phyloP scores from a whole-genome alignment of 2,329 filamentous ascomycete species.

The Venturia asperata region DNA sequence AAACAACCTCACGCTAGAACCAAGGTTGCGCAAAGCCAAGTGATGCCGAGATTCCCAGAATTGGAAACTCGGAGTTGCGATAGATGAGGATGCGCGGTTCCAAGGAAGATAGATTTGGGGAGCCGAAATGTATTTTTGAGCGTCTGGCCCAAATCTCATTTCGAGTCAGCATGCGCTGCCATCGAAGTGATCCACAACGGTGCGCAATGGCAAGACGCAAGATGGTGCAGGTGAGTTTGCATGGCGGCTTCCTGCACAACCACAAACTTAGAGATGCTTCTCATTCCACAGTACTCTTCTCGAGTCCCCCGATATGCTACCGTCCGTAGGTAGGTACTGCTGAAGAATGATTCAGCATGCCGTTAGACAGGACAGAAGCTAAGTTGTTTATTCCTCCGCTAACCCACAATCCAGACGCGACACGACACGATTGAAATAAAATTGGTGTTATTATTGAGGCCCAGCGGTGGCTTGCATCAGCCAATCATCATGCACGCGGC shows the following conservation, averaged over 20 bases:
- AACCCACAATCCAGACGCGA: not conserved
- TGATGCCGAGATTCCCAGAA: not conserved
- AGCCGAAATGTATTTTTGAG: not conserved
- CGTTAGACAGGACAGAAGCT: not conserved
- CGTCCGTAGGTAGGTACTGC: not conserved
- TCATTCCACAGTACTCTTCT: not conserved
- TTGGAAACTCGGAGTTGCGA: not conserved
- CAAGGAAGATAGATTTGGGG: not conserved
- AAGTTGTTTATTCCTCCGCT: not conserved
- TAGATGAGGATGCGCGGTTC: not conserved
- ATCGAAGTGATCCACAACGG: not conserved
- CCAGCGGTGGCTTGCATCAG: not conserved
- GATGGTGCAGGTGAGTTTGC: slow-evolving; percentile 4
- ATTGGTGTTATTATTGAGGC: not conserved
- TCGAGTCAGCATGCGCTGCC: not conserved
- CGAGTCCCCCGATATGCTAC: not conserved
- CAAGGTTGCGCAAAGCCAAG: not conserved
- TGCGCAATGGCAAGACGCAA: not conserved
- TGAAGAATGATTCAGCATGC: not conserved
- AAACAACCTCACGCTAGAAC: not conserved
- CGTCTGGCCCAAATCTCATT: not conserved
- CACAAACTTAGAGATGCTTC: not conserved
- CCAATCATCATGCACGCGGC: slow-evolving; percentile 4
- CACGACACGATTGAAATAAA: not conserved
- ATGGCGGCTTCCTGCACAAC: not conserved